phyloP scores from a whole-genome alignment of 306 rosid species.

The Rosa persica region DNA sequence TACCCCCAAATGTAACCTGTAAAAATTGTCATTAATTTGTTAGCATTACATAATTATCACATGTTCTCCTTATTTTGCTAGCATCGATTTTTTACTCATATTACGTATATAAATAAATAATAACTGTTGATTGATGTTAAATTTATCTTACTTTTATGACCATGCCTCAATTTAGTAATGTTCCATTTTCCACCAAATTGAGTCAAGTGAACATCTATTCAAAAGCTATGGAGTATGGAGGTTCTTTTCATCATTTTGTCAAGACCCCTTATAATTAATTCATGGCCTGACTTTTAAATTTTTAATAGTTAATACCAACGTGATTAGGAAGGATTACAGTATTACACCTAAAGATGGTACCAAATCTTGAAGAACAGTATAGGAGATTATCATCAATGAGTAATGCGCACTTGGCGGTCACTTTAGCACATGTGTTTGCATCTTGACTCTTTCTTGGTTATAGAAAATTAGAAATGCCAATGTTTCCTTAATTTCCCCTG shows the following conservation, averaged over 20 bases:
- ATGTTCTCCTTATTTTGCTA: too few relatives aligned
- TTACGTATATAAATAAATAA: too few relatives aligned
- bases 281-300: too few relatives aligned
- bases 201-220: neutral
- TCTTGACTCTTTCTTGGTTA: slow-evolving; percentile 46
- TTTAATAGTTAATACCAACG: neutral
- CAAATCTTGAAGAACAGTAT: neutral
- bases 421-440: neutral
- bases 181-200: neutral
- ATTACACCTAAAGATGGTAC: neutral
- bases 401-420: slow-evolving; percentile 19
- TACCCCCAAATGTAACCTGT: too few relatives aligned
- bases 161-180: neutral
- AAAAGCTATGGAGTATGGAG: neutral
- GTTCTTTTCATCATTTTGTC: neutral
- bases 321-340: neutral
- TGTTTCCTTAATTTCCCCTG: slow-evolving; percentile 53
- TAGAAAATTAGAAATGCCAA: slow-evolving; percentile 13
- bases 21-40: too few relatives aligned
- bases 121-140: too few relatives aligned
- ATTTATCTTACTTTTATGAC: neutral
- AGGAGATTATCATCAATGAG: slow-evolving; percentile 5
- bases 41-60: too few relatives aligned
- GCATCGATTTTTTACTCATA: too few relatives aligned
- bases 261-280: neutral